phyloP scores from a whole-genome alignment of 148 eudicot species.

The Fagopyrum homotropicum region DNA sequence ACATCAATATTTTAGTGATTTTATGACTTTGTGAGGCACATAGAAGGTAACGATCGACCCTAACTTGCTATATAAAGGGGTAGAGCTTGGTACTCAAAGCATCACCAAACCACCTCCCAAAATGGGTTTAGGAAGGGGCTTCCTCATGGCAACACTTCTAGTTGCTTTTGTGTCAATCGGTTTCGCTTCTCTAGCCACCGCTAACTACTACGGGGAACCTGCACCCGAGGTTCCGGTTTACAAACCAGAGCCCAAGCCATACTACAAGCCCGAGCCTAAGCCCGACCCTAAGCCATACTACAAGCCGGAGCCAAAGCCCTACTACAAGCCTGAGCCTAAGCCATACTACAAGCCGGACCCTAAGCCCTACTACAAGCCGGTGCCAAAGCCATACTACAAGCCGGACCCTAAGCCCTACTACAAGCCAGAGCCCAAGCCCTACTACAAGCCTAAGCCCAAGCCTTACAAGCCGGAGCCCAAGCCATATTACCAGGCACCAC shows the following conservation, averaged over 20 bases:
- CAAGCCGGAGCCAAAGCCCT: not conserved
- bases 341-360: no score
- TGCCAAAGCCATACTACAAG: no score
- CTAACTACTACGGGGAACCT: not conserved
- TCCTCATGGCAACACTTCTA: not conserved
- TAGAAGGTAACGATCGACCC: not conserved
- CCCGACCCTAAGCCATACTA: not conserved
- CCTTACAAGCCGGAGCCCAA: not conserved
- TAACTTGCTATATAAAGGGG: not conserved
- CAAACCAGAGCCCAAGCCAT: conserved; percentile 1
- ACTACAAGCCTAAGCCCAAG: no score
- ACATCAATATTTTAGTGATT: not conserved
- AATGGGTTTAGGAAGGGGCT: conserved; percentile 8
- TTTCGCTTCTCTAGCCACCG: conserved; percentile 7
- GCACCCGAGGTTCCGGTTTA: not conserved
- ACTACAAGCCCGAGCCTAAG: not conserved
- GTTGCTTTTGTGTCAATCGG: conserved; percentile 4
- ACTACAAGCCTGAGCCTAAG: no score
- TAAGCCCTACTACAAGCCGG: no score
- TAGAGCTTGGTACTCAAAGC: not conserved
- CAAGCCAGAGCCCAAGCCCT: no score
- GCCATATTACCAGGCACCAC: not conserved
- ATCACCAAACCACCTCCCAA: conserved; percentile 3
- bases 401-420: no score
- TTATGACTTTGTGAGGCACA: not conserved